Conservation (phyloP, 2,329 filamentous ascomycete genomes). For the Camillea tinctor region DNA sequence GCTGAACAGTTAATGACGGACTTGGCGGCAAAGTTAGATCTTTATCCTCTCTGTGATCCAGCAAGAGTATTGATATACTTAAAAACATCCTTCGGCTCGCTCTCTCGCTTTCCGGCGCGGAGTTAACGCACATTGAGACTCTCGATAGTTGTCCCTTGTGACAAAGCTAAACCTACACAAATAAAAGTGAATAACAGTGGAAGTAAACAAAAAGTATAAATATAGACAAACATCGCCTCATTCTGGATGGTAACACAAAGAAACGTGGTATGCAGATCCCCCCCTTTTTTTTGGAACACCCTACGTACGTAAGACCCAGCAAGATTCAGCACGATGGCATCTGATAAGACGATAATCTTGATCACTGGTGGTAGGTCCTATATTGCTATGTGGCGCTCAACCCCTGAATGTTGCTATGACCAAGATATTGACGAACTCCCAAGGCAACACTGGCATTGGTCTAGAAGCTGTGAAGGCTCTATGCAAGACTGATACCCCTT, state of each 20-base stretch:
- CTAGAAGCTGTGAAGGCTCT: slow-evolving; percentile 24
- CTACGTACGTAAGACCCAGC: too few species aligned
- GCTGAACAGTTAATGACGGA: too few species aligned
- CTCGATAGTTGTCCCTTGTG: too few species aligned
- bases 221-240: neutral
- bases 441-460: slow-evolving; percentile 22
- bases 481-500: slow-evolving; percentile 28
- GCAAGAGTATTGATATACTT: neutral
- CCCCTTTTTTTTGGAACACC: neutral
- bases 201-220: neutral
- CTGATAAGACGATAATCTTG: slow-evolving; percentile 19
- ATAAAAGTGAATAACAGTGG: too few species aligned
- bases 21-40: too few species aligned
- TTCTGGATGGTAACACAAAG: neutral
- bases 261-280: neutral
- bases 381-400: neutral
- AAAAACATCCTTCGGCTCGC: neutral
- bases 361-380: slow-evolving; percentile 22
- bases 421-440: slow-evolving; percentile 2
- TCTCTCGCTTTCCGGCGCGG: neutral
- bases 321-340: slow-evolving; percentile 11
- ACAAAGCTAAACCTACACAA: too few species aligned
- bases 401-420: too few species aligned
- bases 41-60: too few species aligned
- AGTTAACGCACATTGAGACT: neutral